Conservation (phyloP, 73 alveolate genomes). For the Uronychia binucleata region DNA sequence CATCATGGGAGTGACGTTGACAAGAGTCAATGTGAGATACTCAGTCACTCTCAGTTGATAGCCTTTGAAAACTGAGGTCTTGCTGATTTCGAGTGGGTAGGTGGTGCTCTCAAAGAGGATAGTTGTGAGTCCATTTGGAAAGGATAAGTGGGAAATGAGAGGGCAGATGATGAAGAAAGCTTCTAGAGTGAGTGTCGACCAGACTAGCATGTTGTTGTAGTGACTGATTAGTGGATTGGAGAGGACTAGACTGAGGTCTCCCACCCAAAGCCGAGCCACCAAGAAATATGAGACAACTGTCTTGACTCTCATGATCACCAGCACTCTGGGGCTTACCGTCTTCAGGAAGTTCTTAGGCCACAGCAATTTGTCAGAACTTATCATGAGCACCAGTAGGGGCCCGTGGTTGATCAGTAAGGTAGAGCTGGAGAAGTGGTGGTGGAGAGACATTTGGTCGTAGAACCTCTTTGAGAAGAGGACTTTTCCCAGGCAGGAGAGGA, state of each 20-base stretch:
- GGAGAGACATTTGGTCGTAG: not conserved
- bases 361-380: not conserved
- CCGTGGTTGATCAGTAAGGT: not conserved
- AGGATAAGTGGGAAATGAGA: not conserved
- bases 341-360: not conserved
- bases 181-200: not conserved
- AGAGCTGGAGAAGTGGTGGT: not conserved
- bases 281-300: not conserved
- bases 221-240: not conserved
- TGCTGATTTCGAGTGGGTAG: not conserved
- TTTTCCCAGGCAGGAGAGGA: not conserved
- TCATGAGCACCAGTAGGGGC: not conserved
- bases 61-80: not conserved
- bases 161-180: not conserved
- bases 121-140: not conserved
- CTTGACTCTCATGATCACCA: not conserved
- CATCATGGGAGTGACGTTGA: not conserved
- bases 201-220: not conserved
- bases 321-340: not conserved
- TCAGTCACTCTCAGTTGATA: not conserved
- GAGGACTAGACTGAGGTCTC: not conserved
- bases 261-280: not conserved
- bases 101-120: not conserved
- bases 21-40: not conserved
- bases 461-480: not conserved